Conservation (phyloP, 163 green algal species). For the Scenedesmus sp. region DNA sequence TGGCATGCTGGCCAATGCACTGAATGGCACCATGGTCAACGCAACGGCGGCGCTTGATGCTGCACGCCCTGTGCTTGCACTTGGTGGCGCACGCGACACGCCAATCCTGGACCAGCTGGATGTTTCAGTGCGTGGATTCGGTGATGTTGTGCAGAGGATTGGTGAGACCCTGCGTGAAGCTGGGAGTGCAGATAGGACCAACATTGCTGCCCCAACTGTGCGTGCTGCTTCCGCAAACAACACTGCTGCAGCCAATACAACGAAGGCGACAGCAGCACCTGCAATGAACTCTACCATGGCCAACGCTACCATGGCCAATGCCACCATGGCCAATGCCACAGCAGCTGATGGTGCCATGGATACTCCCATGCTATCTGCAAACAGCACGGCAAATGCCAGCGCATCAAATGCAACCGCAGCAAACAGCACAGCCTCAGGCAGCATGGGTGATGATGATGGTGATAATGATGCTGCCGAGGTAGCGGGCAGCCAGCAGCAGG, state of each 20-base stretch:
- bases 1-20: neutral
- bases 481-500: neutral
- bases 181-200: neutral
- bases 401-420: neutral
- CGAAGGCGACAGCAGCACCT: neutral
- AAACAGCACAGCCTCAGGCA: neutral
- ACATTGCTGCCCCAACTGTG: neutral
- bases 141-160: neutral
- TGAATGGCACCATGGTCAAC: conserved; percentile 5
- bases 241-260: neutral
- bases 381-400: neutral
- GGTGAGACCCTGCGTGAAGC: neutral
- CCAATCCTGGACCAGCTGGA: neutral
- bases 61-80: neutral
- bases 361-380: neutral
- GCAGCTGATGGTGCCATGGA: neutral
- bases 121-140: neutral
- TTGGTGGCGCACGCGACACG: neutral
- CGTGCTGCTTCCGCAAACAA: neutral
- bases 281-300: too few species aligned
- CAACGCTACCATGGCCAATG: neutral
- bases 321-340: neutral
- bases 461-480: neutral
- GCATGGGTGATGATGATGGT: neutral
- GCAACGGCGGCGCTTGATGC: conserved; percentile 1